A percentile compares a stretch with the other conserved stretches of the same genome.
Conservation (phyloP, 352 stramenopile species). For the Globisporangium okanoganense region DNA sequence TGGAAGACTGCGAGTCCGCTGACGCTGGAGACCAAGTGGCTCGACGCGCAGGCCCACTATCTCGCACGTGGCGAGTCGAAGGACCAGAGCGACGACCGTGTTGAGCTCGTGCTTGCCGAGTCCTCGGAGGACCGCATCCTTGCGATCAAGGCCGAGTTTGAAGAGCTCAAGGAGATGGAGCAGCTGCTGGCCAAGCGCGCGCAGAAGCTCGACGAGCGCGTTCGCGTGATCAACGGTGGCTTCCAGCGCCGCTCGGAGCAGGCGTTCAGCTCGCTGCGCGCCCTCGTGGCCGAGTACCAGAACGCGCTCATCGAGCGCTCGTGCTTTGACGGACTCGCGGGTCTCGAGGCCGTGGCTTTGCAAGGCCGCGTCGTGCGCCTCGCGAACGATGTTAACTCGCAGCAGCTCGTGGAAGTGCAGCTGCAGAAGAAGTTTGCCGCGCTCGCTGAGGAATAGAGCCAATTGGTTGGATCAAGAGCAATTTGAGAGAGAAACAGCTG, state of each 20-base stretch:
- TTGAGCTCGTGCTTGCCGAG: constrained; percentile 44
- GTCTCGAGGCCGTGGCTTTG: constrained; percentile 52
- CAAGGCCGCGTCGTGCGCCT: constrained; percentile 58
- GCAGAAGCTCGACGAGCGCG: constrained; percentile 72
- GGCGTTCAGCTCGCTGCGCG: constrained; percentile 28
- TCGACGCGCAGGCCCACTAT: constrained; percentile 32
- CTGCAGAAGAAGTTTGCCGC: constrained; percentile 70
- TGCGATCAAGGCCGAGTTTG: constrained; percentile 54
- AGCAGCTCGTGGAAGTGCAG: constrained; percentile 72
- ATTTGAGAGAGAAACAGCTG: not conserved
- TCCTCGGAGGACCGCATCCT: constrained; percentile 38
- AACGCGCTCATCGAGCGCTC: constrained; percentile 60
- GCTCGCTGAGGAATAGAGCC: constrained; percentile 26
- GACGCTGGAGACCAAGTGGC: constrained; percentile 31
- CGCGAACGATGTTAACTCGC: constrained; percentile 70
- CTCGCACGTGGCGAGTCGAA: constrained; percentile 28
- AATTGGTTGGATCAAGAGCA: not conserved
- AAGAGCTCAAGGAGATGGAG: constrained; percentile 61
- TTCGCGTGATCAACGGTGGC: constrained; percentile 56
- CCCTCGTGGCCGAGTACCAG: constrained; percentile 38
- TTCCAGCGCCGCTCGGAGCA: constrained; percentile 47
- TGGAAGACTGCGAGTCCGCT: constrained; percentile 31
- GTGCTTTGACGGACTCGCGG: constrained; percentile 59
- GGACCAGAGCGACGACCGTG: not conserved
- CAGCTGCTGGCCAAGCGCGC: constrained; percentile 58